Base-by-base conservation (phyloP, 768 basidiomycete genomes). In the Hemileccinum rubropunctum region DNA sequence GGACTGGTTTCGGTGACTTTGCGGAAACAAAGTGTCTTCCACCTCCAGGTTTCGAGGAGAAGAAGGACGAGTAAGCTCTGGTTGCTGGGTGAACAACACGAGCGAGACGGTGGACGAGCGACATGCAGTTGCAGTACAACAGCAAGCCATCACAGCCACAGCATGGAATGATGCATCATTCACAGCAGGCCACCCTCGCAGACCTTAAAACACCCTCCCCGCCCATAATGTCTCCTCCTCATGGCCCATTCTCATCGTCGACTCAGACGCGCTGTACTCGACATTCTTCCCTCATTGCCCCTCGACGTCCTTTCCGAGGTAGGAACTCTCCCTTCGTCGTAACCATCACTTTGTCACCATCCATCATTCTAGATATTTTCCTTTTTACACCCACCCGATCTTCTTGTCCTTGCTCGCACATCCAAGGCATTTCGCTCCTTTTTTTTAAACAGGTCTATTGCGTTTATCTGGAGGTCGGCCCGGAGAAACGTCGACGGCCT, bases 11-110 rank as follows among this genome's bases (percentile, higher is more conserved):
- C 48, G 82, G 76, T 15, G 84, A 73, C 65, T 89, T 91, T 8
- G 86, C 70, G 4, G 88, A 81, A 51, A 85, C 83, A 67, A 89
- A 87, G 59, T 83, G 86, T 27, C 88, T 77, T 18, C 76, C 78
- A 17, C 88, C 88, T 3, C 88, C 88, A 1, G 86, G 74, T 61
- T 86, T 88, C 23, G 84, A 85, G 12, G 86, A 88, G 71, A 88
- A 91, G 58, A 86, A 84, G 1, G 88, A 89, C 6, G 85, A 91
- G 57, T 88, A 90, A 10, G 80, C 66, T 62, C 88, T 77, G 42
- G 78, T 71, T 14, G 75, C 68, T 18, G 75, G 73, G 42, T 75
- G 76, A 26, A 73, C 45, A 54, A 74, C 71, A 44, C 71, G 78
- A 40, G 82, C 65, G 44, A 83, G 61, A 46, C 81, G 79, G 51